Conservation (phyloP, 805 yeast species). For the Kluyveromyces wickerhamii region DNA sequence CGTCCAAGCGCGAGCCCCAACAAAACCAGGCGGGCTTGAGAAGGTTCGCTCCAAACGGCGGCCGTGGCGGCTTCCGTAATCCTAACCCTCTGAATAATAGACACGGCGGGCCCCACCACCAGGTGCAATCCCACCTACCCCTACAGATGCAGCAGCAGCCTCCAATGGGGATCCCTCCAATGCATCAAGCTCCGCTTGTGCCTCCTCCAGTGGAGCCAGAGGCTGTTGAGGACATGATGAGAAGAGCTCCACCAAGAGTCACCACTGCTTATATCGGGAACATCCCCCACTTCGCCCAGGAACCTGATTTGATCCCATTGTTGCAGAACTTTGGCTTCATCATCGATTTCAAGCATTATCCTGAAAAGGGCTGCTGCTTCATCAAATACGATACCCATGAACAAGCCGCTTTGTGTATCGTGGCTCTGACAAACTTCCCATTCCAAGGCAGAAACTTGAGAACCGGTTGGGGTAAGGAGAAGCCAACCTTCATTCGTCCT, state of each 20-base stretch:
- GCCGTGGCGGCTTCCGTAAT: constrained; percentile 20
- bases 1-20: constrained; percentile 55
- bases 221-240: constrained; percentile 59
- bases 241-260: constrained; percentile 60
- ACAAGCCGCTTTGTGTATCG: constrained; percentile 81
- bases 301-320: constrained; percentile 63
- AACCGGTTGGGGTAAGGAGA: constrained; percentile 83
- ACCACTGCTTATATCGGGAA: constrained; percentile 86
- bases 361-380: constrained; percentile 81
- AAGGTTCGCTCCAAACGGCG: constrained; percentile 10
- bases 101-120: constrained; percentile 16
- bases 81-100: constrained; percentile 12
- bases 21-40: constrained; percentile 11
- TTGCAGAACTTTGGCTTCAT: constrained; percentile 76
- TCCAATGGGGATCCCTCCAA: constrained; percentile 13
- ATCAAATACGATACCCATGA: constrained; percentile 83
- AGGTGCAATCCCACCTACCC: constrained; percentile 17
- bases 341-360: constrained; percentile 70
- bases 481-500: constrained; percentile 28
- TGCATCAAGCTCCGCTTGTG: constrained; percentile 17
- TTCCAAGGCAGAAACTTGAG: constrained; percentile 72
- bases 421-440: constrained; percentile 60
- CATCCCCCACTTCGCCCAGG: constrained; percentile 67
- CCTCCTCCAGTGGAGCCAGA: constrained; percentile 39
- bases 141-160: constrained; percentile 20